A percentile compares a stretch with the other conserved stretches of the same genome.
phyloP scores from a whole-genome alignment of 129 eudicot species.

The Helichrysum umbraculigerum region DNA sequence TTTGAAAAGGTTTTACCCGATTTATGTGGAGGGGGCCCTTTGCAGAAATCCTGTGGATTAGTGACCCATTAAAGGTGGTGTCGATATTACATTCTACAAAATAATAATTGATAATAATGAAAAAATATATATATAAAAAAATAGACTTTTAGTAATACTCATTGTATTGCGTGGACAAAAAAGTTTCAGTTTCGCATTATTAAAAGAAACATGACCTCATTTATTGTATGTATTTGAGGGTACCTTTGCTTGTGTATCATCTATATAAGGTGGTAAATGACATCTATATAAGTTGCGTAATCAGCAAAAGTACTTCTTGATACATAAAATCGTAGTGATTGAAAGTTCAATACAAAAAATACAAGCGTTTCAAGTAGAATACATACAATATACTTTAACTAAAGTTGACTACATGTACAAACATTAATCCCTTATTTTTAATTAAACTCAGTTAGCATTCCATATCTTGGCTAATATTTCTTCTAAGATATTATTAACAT shows the following conservation, averaged over 20 bases:
- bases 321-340: too few relatives aligned
- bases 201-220: background rate
- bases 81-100: too few relatives aligned
- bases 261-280: too few relatives aligned
- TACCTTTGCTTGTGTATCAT: too few relatives aligned
- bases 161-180: background rate
- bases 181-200: background rate
- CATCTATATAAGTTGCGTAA: background rate
- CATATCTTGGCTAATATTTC: background rate
- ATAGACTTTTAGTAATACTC: background rate
- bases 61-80: too few relatives aligned
- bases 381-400: too few relatives aligned
- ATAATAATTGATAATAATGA: too few relatives aligned
- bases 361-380: too few relatives aligned
- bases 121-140: background rate
- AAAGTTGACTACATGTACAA: too few relatives aligned
- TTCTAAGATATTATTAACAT: conserved; percentile 8
- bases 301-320: background rate
- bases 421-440: too few relatives aligned
- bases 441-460: background rate
- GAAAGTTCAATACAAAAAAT: too few relatives aligned
- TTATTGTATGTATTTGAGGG: background rate
- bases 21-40: background rate
- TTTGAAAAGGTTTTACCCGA: background rate
- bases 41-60: too few relatives aligned